Evolutionary conservation across 1,284 basidiomycete genomes (phyloP), one percentile per base, ranked within the genome.

Genomic region (Ganoderma sp.): DNA sequence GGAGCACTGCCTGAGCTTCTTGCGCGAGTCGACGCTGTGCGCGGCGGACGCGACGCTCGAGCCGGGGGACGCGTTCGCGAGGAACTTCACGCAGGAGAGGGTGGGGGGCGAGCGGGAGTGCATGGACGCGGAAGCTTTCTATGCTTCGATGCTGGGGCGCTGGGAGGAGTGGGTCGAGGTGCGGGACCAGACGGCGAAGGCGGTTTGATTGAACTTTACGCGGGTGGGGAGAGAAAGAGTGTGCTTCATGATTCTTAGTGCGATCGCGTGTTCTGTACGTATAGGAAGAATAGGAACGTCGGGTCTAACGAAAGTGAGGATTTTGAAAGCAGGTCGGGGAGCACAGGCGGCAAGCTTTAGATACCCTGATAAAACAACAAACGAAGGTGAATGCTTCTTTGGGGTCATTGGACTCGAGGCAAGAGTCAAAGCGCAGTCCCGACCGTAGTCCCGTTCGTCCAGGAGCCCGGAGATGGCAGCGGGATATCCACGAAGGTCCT

Each of bases 41-140:
- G 71, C 74, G 12, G 78, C 80, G 61, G 80, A 83, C 61, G 64
- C 76, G 15, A 81, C 80, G 17, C 75, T 82, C 28, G 81, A 82
- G 69, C 77, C 78, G 0, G 79, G 76, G 28, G 62, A 69, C 42
- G 42, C 60, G n/a, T 67, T 75, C 9, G 65, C 28, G 32, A 48
- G 71, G 61, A 75, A 76, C 50, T 73, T 68, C 32, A 66, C 66
- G 2, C 12, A 22, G 28, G 70, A 69, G 41, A 52, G 69, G 39
- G 54, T 59, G 9, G 60, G 22, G 10, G 65, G 48, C 7, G 57
- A 67, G 0, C 15, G 45, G 28, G 7, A 12, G 57, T 67, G 66
- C 48, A 60, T 64, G 57, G 62, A 67, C 32, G 54, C 22, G 22
- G 62, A 67, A 37, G 62, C 66, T 9, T 67, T 52, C 54, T 67